Evolutionary conservation across 768 basidiomycete species (phyloP), one percentile per base, ranked within the genome.

Genomic region (Coprinellus micaceus): DNA sequence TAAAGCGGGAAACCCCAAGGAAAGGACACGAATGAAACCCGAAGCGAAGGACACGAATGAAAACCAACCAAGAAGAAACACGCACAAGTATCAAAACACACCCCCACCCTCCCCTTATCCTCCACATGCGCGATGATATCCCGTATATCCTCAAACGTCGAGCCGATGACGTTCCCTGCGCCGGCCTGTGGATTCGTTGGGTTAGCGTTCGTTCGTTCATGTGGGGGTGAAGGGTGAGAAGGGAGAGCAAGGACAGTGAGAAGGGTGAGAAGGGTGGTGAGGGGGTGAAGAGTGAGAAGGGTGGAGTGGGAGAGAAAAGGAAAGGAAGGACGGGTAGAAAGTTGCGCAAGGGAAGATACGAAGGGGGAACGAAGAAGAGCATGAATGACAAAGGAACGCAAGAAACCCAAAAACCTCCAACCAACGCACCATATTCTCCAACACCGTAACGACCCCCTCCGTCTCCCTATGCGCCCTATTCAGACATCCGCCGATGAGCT

Each of bases 21-120:
- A n/a, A 22, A 19, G 24, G 22, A 43, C 28, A 51, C 40, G 13
- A 6, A 5, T 53, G 21, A 24, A 11, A 37, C 7, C 19, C 22
- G 30, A 25, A 52, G 19, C n/a, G 30, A 52, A 22, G 17, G 21
- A n/a, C 1, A n/a, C 10, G 15, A 37, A 28, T 37, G 2, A 28
- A 52, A 24, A 30, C 2, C 37, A 15, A 17, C 19, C 2, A 51
- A 10, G 12, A 11, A 13, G 33, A 24, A 28, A 37, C 4, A 69
- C 75, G 49, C 61, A 86, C 92, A 94, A 0, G 93, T 94, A 69
- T 95, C 91, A 40, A 95, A 71, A 67, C 92, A 94, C 4, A 94
- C 86, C 0, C 90, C 88, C 2, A 94, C 82, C 45, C 92, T 70
- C 0, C 72, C 71, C 69, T 93, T 93, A 64, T 93, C 83, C 3